Percentiles rank a stretch among this genome's conserved stretches.
These are phyloP conservation scores for Fusarium denticulatum DNA, from an alignment of 2,329 filamentous ascomycete species.

Conservation along the genomic window DNA sequence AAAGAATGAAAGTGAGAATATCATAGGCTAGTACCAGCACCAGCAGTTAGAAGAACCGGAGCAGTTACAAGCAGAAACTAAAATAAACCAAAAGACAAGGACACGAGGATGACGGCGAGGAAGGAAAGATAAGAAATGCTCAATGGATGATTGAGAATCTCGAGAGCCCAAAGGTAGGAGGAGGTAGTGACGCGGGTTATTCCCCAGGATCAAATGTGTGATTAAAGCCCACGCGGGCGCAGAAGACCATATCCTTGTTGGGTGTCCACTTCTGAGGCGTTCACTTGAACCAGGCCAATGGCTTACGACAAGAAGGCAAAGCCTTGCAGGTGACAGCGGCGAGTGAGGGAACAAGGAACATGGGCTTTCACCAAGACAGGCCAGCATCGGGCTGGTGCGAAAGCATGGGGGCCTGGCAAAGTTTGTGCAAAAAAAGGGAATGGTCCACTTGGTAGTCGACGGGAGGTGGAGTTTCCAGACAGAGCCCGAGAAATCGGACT, in stretches of 20 bases:
- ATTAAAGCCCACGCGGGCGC: slow-evolving; percentile 42
- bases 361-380: slow-evolving; percentile 19
- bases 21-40: slow-evolving; percentile 40
- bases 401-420: slow-evolving; percentile 31
- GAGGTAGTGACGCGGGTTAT: slow-evolving; percentile 31
- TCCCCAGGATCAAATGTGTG: slow-evolving; percentile 32
- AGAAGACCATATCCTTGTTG: slow-evolving; percentile 37
- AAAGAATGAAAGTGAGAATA: slow-evolving; percentile 18
- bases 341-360: slow-evolving; percentile 26
- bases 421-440: slow-evolving; percentile 31
- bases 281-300: slow-evolving; percentile 35
- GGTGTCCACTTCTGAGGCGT: slow-evolving; percentile 40
- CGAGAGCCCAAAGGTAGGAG: slow-evolving; percentile 29
- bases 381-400: slow-evolving; percentile 24
- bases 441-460: slow-evolving; percentile 31
- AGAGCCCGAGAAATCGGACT: slow-evolving; percentile 41
- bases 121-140: slow-evolving; percentile 29
- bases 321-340: slow-evolving; percentile 39
- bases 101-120: slow-evolving; percentile 9
- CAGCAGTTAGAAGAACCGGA: slow-evolving; percentile 23
- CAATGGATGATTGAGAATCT: slow-evolving; percentile 24
- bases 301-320: slow-evolving; percentile 31
- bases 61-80: slow-evolving; percentile 31
- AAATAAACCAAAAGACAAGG: slow-evolving; percentile 26
- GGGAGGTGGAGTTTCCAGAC: slow-evolving; percentile 40